A percentile compares a stretch with the other conserved stretches of the same genome.
Conservation (phyloP, 2,329 filamentous ascomycete species). For the Cercospora citrullina region DNA sequence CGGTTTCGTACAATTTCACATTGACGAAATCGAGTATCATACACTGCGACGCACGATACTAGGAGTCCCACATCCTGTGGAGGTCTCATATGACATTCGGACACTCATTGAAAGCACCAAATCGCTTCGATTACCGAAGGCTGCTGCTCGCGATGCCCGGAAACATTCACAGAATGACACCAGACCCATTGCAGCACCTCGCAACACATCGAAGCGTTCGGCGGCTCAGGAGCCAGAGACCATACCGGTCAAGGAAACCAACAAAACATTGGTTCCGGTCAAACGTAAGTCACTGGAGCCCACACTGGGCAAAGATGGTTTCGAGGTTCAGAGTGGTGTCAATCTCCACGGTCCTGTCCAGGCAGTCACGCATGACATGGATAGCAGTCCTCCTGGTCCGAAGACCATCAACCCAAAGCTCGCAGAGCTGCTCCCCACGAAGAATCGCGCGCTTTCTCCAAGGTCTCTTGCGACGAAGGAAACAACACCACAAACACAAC, state of each 20-base stretch:
- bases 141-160: conserved; percentile 7
- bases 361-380: background rate
- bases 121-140: conserved; percentile 20
- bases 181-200: background rate
- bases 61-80: conserved; percentile 26
- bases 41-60: conserved; percentile 30
- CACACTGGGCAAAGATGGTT: conserved; percentile 29
- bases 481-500: background rate
- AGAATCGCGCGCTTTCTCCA: background rate
- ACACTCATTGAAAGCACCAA: conserved; percentile 28
- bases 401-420: background rate
- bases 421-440: background rate
- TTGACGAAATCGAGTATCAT: conserved; percentile 34
- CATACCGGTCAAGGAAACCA: background rate
- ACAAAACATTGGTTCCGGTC: background rate
- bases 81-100: conserved; percentile 22
- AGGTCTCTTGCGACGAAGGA: background rate
- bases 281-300: conserved; percentile 22
- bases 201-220: background rate
- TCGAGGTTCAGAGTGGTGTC: conserved; percentile 30
- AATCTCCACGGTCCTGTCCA: conserved; percentile 31
- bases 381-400: background rate
- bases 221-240: background rate
- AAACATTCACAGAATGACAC: background rate
- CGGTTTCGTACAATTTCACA: conserved; percentile 30